A percentile compares a stretch with the other conserved stretches of the same genome.
Conservation (phyloP, 2,329 filamentous ascomycete genomes). For the Claviceps maximensis region DNA sequence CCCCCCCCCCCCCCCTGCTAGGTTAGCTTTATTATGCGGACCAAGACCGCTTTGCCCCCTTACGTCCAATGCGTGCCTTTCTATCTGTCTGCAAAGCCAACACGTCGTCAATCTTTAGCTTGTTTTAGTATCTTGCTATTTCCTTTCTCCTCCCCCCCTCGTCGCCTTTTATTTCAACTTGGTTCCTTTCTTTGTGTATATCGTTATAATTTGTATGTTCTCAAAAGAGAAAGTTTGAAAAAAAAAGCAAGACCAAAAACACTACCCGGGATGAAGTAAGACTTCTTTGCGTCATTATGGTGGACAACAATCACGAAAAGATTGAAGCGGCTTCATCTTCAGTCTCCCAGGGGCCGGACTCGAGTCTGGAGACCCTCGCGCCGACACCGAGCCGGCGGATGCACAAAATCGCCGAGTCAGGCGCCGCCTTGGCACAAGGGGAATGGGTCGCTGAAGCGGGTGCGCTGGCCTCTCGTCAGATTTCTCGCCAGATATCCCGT, state of each 20-base stretch:
- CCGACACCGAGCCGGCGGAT: constrained; percentile 2
- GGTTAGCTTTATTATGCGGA: no score
- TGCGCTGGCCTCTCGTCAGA: constrained; percentile 2
- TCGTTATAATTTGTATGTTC: no score
- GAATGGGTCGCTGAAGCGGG: constrained; percentile 4
- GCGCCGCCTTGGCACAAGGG: constrained; percentile 5
- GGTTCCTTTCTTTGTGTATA: background rate
- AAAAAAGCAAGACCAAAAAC: background rate
- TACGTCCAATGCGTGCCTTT: background rate
- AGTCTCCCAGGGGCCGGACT: background rate
- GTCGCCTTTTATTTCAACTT: background rate
- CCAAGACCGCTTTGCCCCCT: background rate
- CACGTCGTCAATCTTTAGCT: no score
- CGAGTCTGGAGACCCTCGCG: constrained; percentile 1
- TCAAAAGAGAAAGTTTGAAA: no score
- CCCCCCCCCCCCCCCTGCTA: no score
- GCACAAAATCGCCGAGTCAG: constrained; percentile 4
- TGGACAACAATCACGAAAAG: constrained; percentile 1
- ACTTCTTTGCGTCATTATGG: background rate
- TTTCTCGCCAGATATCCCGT: constrained; percentile 2
- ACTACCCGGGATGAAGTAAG: background rate
- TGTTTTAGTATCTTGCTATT: no score
- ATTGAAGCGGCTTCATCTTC: background rate
- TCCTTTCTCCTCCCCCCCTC: no score
- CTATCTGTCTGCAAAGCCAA: background rate